These are phyloP conservation scores for Saposhnikovia divaricata DNA, from an alignment of 129 eudicot genomes.

Conservation along the genomic window DNA sequence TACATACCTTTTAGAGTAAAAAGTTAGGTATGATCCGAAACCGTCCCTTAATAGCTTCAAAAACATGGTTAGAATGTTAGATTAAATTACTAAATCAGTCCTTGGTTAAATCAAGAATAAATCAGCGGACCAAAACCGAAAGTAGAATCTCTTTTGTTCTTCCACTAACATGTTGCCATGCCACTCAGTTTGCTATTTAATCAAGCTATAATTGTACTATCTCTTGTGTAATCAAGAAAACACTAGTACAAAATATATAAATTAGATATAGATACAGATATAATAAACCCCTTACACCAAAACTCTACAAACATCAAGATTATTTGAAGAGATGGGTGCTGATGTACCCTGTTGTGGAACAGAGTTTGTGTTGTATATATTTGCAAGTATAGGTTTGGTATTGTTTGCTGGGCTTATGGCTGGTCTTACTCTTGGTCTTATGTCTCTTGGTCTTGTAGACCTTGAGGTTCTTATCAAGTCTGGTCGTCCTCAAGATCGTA, in stretches of 20 bases:
- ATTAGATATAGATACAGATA: neutral
- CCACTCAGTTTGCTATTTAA: neutral
- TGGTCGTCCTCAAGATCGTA: slow-evolving; percentile 83
- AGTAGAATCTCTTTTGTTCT: neutral
- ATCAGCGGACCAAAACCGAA: neutral
- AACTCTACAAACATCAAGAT: neutral
- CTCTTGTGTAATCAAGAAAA: neutral
- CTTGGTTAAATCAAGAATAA: neutral
- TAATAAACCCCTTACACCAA: neutral
- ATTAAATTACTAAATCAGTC: neutral
- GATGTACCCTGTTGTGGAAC: slow-evolving; percentile 59
- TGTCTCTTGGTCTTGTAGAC: slow-evolving; percentile 97
- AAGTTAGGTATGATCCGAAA: neutral
- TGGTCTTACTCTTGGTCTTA: slow-evolving; percentile 85
- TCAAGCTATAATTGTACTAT: neutral
- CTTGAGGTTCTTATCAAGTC: slow-evolving; percentile 95
- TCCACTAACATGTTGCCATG: neutral
- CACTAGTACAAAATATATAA: neutral
- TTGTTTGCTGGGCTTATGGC: slow-evolving; percentile 94
- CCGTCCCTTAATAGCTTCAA: neutral
- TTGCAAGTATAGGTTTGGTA: slow-evolving; percentile 57
- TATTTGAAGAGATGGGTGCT: slow-evolving; percentile 22
- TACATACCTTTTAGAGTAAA: too few relatives aligned
- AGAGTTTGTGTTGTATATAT: slow-evolving; percentile 36
- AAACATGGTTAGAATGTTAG: neutral